A percentile compares a stretch with the other conserved stretches of the same genome.
Evolutionary conservation across 228 moss, liverwort and hornwort species (phyloP).

Genomic region (Sphagnum fallax): DNA sequence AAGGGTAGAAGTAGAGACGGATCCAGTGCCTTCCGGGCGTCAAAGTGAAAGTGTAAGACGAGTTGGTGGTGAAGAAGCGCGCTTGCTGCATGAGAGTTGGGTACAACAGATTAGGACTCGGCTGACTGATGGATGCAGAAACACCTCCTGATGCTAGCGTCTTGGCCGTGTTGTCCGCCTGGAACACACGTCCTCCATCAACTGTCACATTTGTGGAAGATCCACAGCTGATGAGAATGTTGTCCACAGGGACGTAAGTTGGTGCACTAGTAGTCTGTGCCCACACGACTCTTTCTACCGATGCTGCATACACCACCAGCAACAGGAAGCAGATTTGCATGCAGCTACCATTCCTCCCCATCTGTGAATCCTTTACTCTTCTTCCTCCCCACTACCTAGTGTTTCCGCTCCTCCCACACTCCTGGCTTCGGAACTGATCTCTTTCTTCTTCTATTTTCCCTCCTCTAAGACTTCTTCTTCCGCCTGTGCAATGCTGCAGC

Average conservation of each 20-base stretch:
- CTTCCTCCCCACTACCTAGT: too few relatives aligned
- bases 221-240: slow-evolving; percentile 26
- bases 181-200: slow-evolving; percentile 18
- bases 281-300: too few relatives aligned
- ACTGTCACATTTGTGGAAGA: slow-evolving; percentile 10
- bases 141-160: slow-evolving; percentile 8
- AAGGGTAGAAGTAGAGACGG: slow-evolving; percentile 67
- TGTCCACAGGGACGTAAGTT: slow-evolving; percentile 13
- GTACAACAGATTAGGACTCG: slow-evolving; percentile 25
- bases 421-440: too few relatives aligned
- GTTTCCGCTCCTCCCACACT: too few relatives aligned
- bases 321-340: too few relatives aligned
- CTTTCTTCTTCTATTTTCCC: too few relatives aligned
- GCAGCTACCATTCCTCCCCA: too few relatives aligned
- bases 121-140: slow-evolving; percentile 16
- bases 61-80: slow-evolving; percentile 36
- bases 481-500: too few relatives aligned
- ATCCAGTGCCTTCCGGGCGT: slow-evolving; percentile 39
- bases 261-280: too few relatives aligned
- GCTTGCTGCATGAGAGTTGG: slow-evolving; percentile 44
- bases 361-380: too few relatives aligned
- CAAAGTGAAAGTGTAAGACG: slow-evolving; percentile 54
- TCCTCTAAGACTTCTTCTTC: too few relatives aligned
- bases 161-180: slow-evolving; percentile 12
- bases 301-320: too few relatives aligned